Base-by-base conservation (phyloP, 2,329 filamentous ascomycete species). In the Albophoma yamanashiensis region DNA sequence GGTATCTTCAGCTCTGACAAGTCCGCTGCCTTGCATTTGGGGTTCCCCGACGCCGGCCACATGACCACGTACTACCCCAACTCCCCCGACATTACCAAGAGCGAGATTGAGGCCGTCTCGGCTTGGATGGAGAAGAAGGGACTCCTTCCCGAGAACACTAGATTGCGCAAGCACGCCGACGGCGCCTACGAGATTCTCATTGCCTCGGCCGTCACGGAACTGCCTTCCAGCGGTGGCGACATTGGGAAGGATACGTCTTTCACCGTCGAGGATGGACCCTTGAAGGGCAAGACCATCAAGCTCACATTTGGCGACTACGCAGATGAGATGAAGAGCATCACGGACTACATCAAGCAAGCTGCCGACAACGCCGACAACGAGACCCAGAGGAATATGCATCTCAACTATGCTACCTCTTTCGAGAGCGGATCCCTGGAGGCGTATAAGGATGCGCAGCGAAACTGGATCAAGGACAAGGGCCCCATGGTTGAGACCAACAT, bases 31-130 rank as follows among this genome's bases (percentile, higher is more conserved):
- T 85, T 93, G 81, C 88, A 92, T 67, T 76, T 94, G 34, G 90
- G 90, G 47, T 92, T 89, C 70, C 80, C 85, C 0, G 87, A 89
- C 42, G 80, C 85, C 38, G 89, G 89, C 39, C 89, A 93, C 72
- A 81, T 92, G 81, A 91, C 88, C 3, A 89, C 87, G 1, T 94
- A 93, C 73, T 94, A 93, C 71, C 90, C 89, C 1, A 83, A 90
- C 63, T 92, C 89, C 5, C 79, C 87, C 9, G 77, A 79, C 53
- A 92, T 94, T 68, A 90, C 86, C 45, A 85, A 91, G 73, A 78
- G 81, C 40, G 90, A 93, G 70, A 91, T 94, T 60, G 82, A 82
- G 52, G 83, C 84, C 22, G 80, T 93, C 57, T 86, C 87, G n/a
- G 80, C 83, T 60, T 89, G 88, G 75, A 84, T 91, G 79, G 87